Evolutionary conservation across 1,284 basidiomycete genomes (phyloP).

Genomic region (Puccinia horiana): DNA sequence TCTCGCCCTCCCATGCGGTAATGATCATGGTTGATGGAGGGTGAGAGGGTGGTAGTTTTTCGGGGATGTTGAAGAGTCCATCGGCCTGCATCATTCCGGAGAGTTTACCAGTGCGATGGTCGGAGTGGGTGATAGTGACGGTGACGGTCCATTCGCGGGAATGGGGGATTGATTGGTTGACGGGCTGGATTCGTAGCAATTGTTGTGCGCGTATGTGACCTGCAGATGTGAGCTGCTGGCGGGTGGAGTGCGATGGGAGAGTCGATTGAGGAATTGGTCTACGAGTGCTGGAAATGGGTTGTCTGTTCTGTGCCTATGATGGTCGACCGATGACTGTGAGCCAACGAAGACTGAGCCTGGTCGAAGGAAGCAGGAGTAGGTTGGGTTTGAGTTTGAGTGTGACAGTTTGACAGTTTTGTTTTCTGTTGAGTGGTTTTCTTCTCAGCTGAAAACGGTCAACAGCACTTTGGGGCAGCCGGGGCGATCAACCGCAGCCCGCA

Average conservation of each 20-base stretch:
- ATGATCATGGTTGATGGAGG: neutral
- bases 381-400: neutral
- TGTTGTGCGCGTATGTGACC: too few species aligned
- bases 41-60: neutral
- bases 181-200: too few species aligned
- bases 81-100: conserved; percentile 25
- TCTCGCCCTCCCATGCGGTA: conserved; percentile 28
- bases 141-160: conserved; percentile 13
- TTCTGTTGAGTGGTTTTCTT: neutral
- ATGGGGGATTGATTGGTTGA: neutral
- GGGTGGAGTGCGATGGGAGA: neutral
- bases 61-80: neutral
- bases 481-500: neutral
- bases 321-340: conserved; percentile 8
- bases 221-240: too few species aligned
- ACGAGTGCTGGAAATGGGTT: neutral
- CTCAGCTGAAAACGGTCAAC: neutral
- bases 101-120: neutral
- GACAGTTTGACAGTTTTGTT: conserved; percentile 1
- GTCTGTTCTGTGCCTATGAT: neutral
- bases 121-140: conserved; percentile 32
- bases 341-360: conserved; percentile 27
- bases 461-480: too few species aligned
- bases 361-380: conserved; percentile 22
- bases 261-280: neutral